Base-by-base conservation (phyloP, 345 rosid genomes). In the Microthlaspi erraticum region DNA sequence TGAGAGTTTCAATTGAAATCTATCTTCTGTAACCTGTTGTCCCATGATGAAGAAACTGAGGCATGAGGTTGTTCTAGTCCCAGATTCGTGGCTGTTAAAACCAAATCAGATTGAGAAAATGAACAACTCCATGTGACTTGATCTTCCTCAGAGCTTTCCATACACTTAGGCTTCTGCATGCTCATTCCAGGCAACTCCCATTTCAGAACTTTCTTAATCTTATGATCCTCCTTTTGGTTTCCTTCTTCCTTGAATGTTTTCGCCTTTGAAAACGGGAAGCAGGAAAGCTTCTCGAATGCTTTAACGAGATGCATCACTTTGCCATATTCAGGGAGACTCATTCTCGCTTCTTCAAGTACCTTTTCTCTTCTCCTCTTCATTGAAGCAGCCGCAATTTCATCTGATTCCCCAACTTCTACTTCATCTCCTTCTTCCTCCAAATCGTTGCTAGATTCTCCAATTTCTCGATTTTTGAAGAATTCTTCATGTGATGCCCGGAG, bases 101-200 rank as follows among this genome's bases (percentile, higher is more conserved):
- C 72, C 78, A 89, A 78, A 63, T 80, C 86, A 14, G 86, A 80
- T 14, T 81, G 81, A 68, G 78, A 72, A 60, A 88, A 81, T 0
- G 83, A 82, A 49, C 77, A 80, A 45, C 59, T 70, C 76, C 72
- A 77, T 19, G 88, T 78, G 60, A 49, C 36, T 16, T 77, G 64
- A 1, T 68, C 74, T 1, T 36, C n/a, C 45, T 75, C 74, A 36
- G 60, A n/a, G n/a, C n/a, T 38, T 60, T 84, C 81, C 34, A 70
- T 44, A 33, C 66, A 76, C 65, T 81, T 82, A 12, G 84, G 83
- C 11, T 57, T 80, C 6, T 64, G 74, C 26, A 57, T 83, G 5
- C 43, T 70, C 84, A 91, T 66, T 45, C 97, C 99, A 49, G 97
- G 95, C 49, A 91, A 75, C 48, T 85, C 95, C 99, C 96, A 86